Evolutionary conservation across 163 green algal genomes (phyloP).

Genomic region (Scenedesmus sp.): DNA sequence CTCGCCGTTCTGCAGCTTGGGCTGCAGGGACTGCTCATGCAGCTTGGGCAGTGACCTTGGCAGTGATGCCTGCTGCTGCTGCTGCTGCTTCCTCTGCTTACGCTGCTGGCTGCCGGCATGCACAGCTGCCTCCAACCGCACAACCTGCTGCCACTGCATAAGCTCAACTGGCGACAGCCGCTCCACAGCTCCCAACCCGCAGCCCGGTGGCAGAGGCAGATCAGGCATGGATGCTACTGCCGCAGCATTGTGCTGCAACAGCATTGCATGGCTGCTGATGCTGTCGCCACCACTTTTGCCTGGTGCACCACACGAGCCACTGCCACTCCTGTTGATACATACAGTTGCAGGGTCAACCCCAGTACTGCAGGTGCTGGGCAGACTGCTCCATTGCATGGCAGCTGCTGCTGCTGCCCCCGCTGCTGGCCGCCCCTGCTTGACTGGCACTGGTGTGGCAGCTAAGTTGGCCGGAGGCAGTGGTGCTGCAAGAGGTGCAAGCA

Average conservation of each 20-base stretch:
- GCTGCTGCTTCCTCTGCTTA: not conserved
- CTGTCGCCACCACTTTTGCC: not conserved
- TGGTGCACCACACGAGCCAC: not conserved
- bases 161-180: not conserved
- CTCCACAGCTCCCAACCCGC: not conserved
- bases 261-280: not conserved
- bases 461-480: not conserved
- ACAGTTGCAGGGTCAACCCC: not conserved
- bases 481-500: not conserved
- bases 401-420: slow-evolving; percentile 11
- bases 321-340: not conserved
- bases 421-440: not conserved
- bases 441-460: not conserved
- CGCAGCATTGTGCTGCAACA: not conserved
- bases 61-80: not conserved
- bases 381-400: not conserved
- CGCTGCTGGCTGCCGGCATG: not conserved
- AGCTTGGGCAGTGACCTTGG: not conserved
- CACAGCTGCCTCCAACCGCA: not conserved
- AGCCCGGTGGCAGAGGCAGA: not conserved
- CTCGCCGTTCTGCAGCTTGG: not conserved
- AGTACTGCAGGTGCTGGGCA: not conserved
- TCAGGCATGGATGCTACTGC: not conserved
- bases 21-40: slow-evolving; percentile 5
- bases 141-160: not conserved